Evolutionary conservation across 2,329 filamentous ascomycete genomes (phyloP).

Genomic region (Rosellinia necatrix): DNA sequence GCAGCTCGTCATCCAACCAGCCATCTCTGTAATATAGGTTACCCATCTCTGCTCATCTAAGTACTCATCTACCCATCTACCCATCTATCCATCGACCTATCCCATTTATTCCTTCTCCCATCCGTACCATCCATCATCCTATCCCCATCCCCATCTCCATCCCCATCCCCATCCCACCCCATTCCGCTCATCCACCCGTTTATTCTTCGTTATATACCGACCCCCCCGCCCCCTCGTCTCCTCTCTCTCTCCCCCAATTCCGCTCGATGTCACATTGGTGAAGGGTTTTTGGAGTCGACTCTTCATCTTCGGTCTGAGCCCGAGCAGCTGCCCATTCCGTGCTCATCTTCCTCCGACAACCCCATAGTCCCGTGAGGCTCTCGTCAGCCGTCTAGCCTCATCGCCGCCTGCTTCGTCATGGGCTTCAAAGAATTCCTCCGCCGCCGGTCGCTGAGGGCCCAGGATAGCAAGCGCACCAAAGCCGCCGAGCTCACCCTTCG

Average conservation of each 20-base stretch:
- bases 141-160: too few species aligned
- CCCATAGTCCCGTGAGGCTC: conserved; percentile 1
- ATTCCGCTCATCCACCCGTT: background rate
- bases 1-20: too few species aligned
- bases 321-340: conserved; percentile 1
- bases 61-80: too few species aligned
- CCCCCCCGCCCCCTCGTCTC: conserved; percentile 12
- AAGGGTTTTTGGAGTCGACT: conserved; percentile 3
- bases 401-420: conserved; percentile 41
- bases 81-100: too few species aligned
- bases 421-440: conserved; percentile 50
- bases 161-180: background rate
- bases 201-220: background rate
- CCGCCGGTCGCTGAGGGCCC: conserved; percentile 46
- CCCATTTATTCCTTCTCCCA: too few species aligned
- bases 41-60: too few species aligned
- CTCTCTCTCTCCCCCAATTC: conserved; percentile 18
- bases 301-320: background rate
- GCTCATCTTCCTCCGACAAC: background rate
- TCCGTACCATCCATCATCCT: too few species aligned
- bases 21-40: too few species aligned
- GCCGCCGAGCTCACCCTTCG: conserved; percentile 68
- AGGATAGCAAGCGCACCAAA: conserved; percentile 52
- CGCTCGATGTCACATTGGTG: conserved; percentile 17
- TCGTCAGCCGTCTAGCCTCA: background rate